phyloP scores from a whole-genome alignment of 495 filamentous ascomycete species.

The Coniosporium apollinis region DNA sequence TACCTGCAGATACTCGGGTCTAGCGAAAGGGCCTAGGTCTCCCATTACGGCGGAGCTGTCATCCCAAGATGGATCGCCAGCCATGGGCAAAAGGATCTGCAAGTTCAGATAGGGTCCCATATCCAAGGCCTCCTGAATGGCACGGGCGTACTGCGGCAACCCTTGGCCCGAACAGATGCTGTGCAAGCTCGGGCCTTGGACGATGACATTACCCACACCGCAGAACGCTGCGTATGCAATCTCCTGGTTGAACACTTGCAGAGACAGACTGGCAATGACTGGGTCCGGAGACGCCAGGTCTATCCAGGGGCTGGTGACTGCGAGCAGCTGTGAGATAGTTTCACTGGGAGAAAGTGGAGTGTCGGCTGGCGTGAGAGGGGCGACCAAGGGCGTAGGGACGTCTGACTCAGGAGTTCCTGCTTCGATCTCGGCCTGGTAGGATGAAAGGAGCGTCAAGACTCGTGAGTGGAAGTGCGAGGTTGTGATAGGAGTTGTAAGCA shows the following conservation, averaged over 20 bases:
- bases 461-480: constrained; percentile 65
- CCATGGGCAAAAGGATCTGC: constrained; percentile 68
- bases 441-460: constrained; percentile 36
- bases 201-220: constrained; percentile 64
- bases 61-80: constrained; percentile 39
- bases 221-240: constrained; percentile 91
- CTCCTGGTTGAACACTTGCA: constrained; percentile 78
- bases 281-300: constrained; percentile 75
- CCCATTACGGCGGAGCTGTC: constrained; percentile 33
- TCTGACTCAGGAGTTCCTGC: background rate
- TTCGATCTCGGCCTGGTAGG: constrained; percentile 29
- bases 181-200: constrained; percentile 54
- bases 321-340: constrained; percentile 52
- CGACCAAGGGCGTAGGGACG: constrained; percentile 28
- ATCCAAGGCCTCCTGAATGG: constrained; percentile 62
- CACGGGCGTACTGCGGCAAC: constrained; percentile 59
- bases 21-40: constrained; percentile 40
- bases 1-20: constrained; percentile 31
- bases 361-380: constrained; percentile 54
- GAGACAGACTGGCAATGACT: constrained; percentile 61
- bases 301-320: constrained; percentile 71
- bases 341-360: constrained; percentile 57
- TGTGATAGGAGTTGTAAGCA: constrained; percentile 80
- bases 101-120: constrained; percentile 61
- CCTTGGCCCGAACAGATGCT: constrained; percentile 29